Base-by-base conservation (phyloP, 768 basidiomycete genomes). In the Agrocybe pediades region DNA sequence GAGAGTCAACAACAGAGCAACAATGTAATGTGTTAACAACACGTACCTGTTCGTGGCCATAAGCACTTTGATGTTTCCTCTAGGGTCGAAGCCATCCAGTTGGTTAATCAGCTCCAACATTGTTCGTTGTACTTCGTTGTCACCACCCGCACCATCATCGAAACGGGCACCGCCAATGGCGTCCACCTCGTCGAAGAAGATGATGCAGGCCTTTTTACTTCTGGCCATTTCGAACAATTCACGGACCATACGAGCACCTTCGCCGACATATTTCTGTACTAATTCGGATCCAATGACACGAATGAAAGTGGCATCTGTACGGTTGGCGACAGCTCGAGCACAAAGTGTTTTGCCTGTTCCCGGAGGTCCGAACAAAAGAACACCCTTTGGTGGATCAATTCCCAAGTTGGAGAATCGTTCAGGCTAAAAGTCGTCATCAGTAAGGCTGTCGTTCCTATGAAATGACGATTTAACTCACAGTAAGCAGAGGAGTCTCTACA, bases 71-170 rank as follows among this genome's bases (percentile, higher is more conserved):
- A 99, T 98, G 67, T 98, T 98, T n/a, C 97, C 97, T 75, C 97
- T 76, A 6, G 96, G 89, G 71, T 98, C 97, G 72, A 99, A 99
- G 26, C 97, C 97, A 64, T 99, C 95, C 68, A 99, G 75, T 71
- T 99, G 97, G 69, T 98, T 98, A 66, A 99, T 98, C 64, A 98
- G 75, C 73, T 99, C 97, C 76, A 99, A 77, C 97, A 99, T 99
- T 9, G 97, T 99, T 68, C 97, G 77, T 73, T 99, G 97, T 40
- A 99, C 97, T 67, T 99, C 97, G 65, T 99, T 98, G 61, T 99
- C 97, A 26, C 97, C 97, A 29, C 97, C 97, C 26, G 95, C 97
- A 50, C 97, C 97, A 66, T 99, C 97, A 64, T 98, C 97, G 65
- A 96, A 97, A 45, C 97, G 84, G 16, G 97, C 97, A 50, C 97